Evolutionary conservation across 2,329 filamentous ascomycete genomes (phyloP), one percentile per base, ranked within the genome.

Genomic region (Ophiocordyceps camponoti-rufipedis): DNA sequence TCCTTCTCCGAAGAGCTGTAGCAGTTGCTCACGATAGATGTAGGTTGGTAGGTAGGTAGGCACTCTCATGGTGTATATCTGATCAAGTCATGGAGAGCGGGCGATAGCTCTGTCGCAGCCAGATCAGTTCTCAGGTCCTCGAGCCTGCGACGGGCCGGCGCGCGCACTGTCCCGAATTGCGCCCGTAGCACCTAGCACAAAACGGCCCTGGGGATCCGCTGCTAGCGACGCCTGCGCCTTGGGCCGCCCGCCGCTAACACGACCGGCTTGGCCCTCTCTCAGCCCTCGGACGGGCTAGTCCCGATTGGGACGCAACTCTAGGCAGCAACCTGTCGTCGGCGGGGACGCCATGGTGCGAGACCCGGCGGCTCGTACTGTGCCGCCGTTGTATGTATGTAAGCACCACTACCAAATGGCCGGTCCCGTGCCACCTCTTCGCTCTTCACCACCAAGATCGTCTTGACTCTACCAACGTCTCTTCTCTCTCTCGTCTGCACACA

Each of bases 251-350:
- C 35, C 16, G 35, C 35, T 39, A 39, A 39, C 35, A 39, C 35
- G 35, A 8, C n/a, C 33, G 14, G 6, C 33, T n/a, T n/a, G 14
- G 14, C 14, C n/a, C n/a, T 11, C n/a, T 16, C 16, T 19, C 35
- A 39, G 35, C 35, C 35, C 35, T 18, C 35, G n/a, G n/a, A 10
- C 18, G 35, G 35, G 44, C 51, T 53, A 52, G 40, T 44, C 50
- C 48, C 3, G 8, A 45, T 48, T 40, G 18, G 49, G 16, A 3
- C 32, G 23, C 29, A 40, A 18, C 9, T 50, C 48, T 43, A 54
- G 53, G 53, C 53, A 54, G 53, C 53, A 53, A 49, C 50, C 48
- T 31, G 16, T 39, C 35, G 35, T 39, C 35, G 35, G 35, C 35
- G 35, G 35, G 35, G 35, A 39, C n/a, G 16, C 35, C n/a, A 39